Evolutionary conservation across 352 stramenopile genomes (phyloP), one percentile per base, ranked within the genome.

Genomic region (Phytophthora ramorum): DNA sequence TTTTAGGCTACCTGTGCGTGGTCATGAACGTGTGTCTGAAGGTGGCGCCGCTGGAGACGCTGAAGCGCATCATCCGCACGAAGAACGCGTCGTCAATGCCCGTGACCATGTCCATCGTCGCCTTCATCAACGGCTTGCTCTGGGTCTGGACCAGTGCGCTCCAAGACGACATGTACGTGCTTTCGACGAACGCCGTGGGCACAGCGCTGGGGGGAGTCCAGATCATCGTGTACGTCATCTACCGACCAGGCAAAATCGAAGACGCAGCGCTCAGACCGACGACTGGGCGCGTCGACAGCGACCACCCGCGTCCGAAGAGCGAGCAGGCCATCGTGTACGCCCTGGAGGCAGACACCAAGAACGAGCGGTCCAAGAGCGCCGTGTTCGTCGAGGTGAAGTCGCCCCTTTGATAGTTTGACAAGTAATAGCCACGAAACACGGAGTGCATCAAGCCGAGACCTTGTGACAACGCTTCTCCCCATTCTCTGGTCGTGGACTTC

Each of bases 51-150:
- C 48, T 76, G 9, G 69, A 68, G 48, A 76, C 69, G 20, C 50
- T 76, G 7, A 66, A 66, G 17, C 57, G 53, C 47, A 65, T 73
- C 47, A 30, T 76, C 34, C 57, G 57, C 56, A 76, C 62, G 7
- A 76, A 76, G 46, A 72, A 66, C 38, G 63, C 64, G 28, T 67
- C 69, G 24, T 67, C 54, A n/a, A 68, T 73, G 44, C 69, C 69
- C 1, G 58, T 76, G 24, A 70, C 63, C 7, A 66, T 76, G 49
- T 73, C 58, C 22, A 14, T 66, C 9, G 56, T 70, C 37, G 68
- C 68, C 20, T 63, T 62, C 20, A 22, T 77, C 54, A 75, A 71
- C 26, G 64, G 66, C 8, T 12, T 61, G 26, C 38, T 75, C n/a
- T 77, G 64, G 69, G 50, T 73, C 32, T 66, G 53, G 45, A 66